Base-by-base conservation (phyloP, 2,329 filamentous ascomycete genomes). In the Bipolaris gigantea region DNA sequence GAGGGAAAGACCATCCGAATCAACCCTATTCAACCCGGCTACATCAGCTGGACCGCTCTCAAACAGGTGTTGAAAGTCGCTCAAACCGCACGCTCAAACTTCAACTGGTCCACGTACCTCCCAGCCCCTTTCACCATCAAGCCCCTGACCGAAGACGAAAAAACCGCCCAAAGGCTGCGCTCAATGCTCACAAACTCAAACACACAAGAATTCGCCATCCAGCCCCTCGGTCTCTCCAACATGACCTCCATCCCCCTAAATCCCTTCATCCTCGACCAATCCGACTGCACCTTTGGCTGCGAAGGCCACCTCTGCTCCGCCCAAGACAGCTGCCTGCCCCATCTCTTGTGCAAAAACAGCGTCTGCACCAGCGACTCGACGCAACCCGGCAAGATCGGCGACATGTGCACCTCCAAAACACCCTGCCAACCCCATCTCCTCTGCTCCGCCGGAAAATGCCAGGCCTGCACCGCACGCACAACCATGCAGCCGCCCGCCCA, bases 321-420 rank as follows among this genome's bases (percentile, higher is more conserved):
- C 0, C 50, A 64, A 2, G 71, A 74, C 39, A 60, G 55, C 4
- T 74, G 71, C 48, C 7, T 33, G 0, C 67, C 70, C 0, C 39
- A 61, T 11, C 61, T 73, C 0, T 23, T 71, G 2, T 74, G 71
- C 56, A 72, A 68, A 16, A 73, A 74, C 46, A 66, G 57, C 49
- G 47, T 73, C 25, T 73, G 71, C 57, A 55, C 56, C 4, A 64
- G 63, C 30, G 10, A 40, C 0, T 57, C 57, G 6, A 43, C 38
- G 2, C 69, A 72, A 38, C 71, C 67, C 0, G 71, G 71, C 3
- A 60, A 63, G 27, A 36, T 61, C 5, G 69, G 68, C 10, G 59
- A 62, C 3, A 36, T 36, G 4, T 73, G 70, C 45, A 64, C 71
- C 39, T 63, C 58, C 53, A 72, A 71, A 41, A 55, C 62, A 15